phyloP scores from a whole-genome alignment of 2,329 filamentous ascomycete genomes.

The Fusarium pseudonygamai region DNA sequence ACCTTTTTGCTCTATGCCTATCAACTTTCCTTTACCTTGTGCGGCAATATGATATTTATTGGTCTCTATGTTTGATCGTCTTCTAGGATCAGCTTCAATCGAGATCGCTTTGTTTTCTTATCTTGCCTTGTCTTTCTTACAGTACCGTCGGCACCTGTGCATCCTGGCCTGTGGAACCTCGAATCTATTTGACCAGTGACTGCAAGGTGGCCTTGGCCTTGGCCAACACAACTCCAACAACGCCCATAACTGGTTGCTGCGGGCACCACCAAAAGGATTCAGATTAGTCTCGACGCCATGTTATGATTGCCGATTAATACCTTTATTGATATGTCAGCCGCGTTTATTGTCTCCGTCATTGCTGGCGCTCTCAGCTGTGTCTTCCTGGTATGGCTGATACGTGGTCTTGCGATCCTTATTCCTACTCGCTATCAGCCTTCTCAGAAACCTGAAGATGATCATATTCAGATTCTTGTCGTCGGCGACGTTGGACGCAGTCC shows the following conservation, averaged over 20 bases:
- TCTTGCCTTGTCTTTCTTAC: conserved; percentile 10
- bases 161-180: conserved; percentile 28
- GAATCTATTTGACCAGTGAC: neutral
- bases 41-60: neutral
- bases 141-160: conserved; percentile 2
- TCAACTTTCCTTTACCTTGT: neutral
- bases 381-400: conserved; percentile 41
- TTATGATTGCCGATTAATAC: conserved; percentile 11
- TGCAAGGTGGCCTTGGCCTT: conserved; percentile 35
- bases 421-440: conserved; percentile 51
- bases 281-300: conserved; percentile 18
- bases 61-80: conserved; percentile 27
- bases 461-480: conserved; percentile 85
- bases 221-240: conserved; percentile 9
- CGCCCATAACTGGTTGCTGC: neutral
- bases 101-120: conserved; percentile 14
- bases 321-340: conserved; percentile 30
- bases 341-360: conserved; percentile 49
- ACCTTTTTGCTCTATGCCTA: neutral
- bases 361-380: conserved; percentile 49
- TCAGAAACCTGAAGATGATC: conserved; percentile 50
- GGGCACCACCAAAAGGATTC: conserved; percentile 6
- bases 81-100: conserved; percentile 16
- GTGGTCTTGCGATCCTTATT: conserved; percentile 37
- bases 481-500: conserved; percentile 96